Evolutionary conservation across 768 basidiomycete species (phyloP).

Genomic region (Kwoniella bestiolae): DNA sequence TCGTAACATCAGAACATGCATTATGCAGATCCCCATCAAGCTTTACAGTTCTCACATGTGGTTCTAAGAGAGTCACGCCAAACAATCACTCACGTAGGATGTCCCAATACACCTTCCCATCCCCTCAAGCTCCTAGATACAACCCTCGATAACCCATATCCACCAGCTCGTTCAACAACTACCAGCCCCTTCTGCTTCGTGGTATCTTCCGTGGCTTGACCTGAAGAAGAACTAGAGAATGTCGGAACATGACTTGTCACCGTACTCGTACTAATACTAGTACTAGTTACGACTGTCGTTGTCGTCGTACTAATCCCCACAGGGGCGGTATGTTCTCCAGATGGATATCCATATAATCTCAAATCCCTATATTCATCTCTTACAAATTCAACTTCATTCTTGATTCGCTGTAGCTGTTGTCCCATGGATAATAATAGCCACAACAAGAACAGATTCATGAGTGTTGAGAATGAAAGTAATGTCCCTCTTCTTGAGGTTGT

Average conservation of each 20-base stretch:
- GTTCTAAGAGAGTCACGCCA: too few relatives aligned
- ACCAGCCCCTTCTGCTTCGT: background rate
- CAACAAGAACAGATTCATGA: slow-evolving; percentile 40
- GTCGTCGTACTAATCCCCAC: background rate
- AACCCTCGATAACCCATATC: slow-evolving; percentile 24
- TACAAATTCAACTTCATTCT: slow-evolving; percentile 41
- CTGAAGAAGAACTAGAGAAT: too few relatives aligned
- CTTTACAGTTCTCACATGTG: too few relatives aligned
- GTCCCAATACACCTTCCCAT: slow-evolving; percentile 28
- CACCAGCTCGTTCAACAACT: background rate
- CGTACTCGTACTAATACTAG: background rate
- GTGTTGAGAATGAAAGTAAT: slow-evolving; percentile 34
- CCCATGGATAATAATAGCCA: slow-evolving; percentile 42
- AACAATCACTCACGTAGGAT: slow-evolving; percentile 45
- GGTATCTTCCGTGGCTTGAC: background rate
- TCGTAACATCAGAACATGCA: too few relatives aligned
- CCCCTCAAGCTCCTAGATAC: slow-evolving; percentile 22
- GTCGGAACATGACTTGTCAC: too few relatives aligned
- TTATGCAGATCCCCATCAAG: too few relatives aligned
- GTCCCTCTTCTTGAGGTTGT: background rate
- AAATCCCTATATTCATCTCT: slow-evolving; percentile 44
- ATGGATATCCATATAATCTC: slow-evolving; percentile 24
- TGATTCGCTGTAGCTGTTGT: slow-evolving; percentile 42
- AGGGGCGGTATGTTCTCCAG: background rate
- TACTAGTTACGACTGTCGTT: background rate